These are phyloP conservation scores for Coemansia erecta DNA, from an alignment of 192 early-diverging fungal species.

Conservation along the genomic window DNA sequence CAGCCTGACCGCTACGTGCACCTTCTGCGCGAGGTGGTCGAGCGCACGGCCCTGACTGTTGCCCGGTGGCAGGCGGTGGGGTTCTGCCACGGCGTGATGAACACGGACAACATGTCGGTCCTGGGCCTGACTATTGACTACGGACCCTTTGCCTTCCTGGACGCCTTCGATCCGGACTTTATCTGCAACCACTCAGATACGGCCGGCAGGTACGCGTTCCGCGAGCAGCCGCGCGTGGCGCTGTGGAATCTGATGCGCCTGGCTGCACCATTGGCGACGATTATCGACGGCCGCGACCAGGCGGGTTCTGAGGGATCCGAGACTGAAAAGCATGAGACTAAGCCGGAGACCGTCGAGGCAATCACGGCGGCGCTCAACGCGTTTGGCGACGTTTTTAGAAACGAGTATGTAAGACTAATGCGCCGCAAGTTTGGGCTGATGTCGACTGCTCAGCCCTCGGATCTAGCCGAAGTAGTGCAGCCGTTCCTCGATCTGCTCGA, in stretches of 20 bases:
- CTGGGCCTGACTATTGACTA: slow-evolving; percentile 84
- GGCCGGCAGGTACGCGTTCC: slow-evolving; percentile 71
- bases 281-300: slow-evolving; percentile 61
- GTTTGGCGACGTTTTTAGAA: slow-evolving; percentile 52
- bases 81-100: slow-evolving; percentile 86
- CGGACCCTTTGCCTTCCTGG: slow-evolving; percentile 84
- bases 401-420: slow-evolving; percentile 60
- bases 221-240: slow-evolving; percentile 74
- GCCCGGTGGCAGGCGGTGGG: slow-evolving; percentile 79
- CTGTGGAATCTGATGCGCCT: slow-evolving; percentile 78
- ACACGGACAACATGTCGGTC: slow-evolving; percentile 90
- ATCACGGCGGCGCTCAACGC: slow-evolving; percentile 53
- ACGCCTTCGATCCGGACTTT: slow-evolving; percentile 75
- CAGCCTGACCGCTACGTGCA: slow-evolving; percentile 48
- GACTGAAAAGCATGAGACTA: slow-evolving; percentile 7
- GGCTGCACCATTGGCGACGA: slow-evolving; percentile 61
- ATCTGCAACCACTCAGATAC: slow-evolving; percentile 81
- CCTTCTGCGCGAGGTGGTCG: slow-evolving; percentile 59
- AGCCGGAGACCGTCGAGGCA: slow-evolving; percentile 19
- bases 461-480: slow-evolving; percentile 57
- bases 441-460: slow-evolving; percentile 36
- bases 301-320: slow-evolving; percentile 10
- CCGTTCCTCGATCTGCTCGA: slow-evolving; percentile 69
- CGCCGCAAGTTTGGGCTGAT: slow-evolving; percentile 58
- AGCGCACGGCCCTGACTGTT: slow-evolving; percentile 67